phyloP scores from a whole-genome alignment of 768 basidiomycete genomes.

The Rhodotorula taiwanensis region DNA sequence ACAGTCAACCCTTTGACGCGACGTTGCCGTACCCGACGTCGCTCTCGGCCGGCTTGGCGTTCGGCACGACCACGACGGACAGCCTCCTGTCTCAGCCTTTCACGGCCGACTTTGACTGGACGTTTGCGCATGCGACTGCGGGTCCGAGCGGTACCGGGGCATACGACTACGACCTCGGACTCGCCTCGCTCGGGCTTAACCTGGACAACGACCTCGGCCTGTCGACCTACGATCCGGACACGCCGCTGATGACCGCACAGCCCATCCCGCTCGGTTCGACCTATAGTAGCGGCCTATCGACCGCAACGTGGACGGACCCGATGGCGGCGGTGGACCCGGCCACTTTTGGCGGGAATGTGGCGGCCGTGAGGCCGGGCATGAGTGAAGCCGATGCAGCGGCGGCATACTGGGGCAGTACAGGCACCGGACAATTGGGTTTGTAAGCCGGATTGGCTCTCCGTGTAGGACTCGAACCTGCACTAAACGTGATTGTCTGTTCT shows the following conservation, averaged over 20 bases:
- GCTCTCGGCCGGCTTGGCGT: neutral
- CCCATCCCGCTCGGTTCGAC: neutral
- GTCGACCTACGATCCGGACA: neutral
- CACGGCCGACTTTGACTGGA: neutral
- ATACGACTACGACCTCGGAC: neutral
- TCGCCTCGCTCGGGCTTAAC: neutral
- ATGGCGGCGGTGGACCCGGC: too few species aligned
- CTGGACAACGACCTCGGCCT: neutral
- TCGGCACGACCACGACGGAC: neutral
- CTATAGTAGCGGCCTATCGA: neutral
- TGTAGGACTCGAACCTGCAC: too few species aligned
- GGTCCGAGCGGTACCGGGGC: neutral
- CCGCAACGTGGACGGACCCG: too few species aligned
- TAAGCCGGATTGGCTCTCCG: too few species aligned
- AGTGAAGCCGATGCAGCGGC: neutral
- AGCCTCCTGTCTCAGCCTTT: neutral
- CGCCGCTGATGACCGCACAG: neutral
- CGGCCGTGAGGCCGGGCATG: neutral
- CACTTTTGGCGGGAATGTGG: neutral
- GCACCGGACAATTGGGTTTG: neutral
- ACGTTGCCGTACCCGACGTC: too few species aligned
- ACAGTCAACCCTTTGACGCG: neutral
- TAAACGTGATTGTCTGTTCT: too few species aligned
- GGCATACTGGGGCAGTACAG: neutral
- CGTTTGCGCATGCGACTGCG: too few species aligned